Percentiles rank a stretch among this genome's conserved stretches.
Conservation (phyloP, 176 grass and related monocot genomes). For the Avena insularis region DNA sequence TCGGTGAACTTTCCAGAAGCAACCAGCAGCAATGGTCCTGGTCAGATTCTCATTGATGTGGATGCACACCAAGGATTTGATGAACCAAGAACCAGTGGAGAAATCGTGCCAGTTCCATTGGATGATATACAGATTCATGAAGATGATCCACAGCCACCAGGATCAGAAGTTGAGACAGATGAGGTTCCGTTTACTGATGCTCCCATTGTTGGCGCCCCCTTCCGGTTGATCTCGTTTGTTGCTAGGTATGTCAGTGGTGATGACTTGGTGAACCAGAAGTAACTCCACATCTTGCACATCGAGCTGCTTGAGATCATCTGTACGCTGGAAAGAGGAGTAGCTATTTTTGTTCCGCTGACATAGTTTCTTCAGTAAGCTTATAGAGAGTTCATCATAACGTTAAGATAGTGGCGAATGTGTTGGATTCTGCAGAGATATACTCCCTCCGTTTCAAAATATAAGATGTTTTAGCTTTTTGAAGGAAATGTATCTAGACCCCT, state of each 20-base stretch:
- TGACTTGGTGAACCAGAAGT: conserved; percentile 77
- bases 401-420: conserved; percentile 37
- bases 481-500: no score
- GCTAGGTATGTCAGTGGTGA: conserved; percentile 87
- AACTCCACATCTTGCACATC: conserved; percentile 9
- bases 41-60: conserved; percentile 37
- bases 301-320: conserved; percentile 34
- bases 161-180: conserved; percentile 36
- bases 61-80: conserved; percentile 49
- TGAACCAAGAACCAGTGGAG: conserved; percentile 54
- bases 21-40: conserved; percentile 12
- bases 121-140: conserved; percentile 82
- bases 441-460: no score
- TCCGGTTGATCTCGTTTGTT: conserved; percentile 92
- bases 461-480: no score
- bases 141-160: conserved; percentile 30
- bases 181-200: conserved; percentile 79
- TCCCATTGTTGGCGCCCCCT: conserved; percentile 83
- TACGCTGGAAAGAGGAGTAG: conserved; percentile 9
- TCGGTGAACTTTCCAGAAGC: conserved; percentile 23
- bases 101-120: conserved; percentile 63
- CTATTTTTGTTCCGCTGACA: conserved; percentile 11
- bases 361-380: conserved; percentile 13
- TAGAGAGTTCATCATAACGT: conserved; percentile 4
- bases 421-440: conserved; percentile 38